Evolutionary conservation across 306 rosid genomes (phyloP).

Genomic region (Fragaria iinumae): DNA sequence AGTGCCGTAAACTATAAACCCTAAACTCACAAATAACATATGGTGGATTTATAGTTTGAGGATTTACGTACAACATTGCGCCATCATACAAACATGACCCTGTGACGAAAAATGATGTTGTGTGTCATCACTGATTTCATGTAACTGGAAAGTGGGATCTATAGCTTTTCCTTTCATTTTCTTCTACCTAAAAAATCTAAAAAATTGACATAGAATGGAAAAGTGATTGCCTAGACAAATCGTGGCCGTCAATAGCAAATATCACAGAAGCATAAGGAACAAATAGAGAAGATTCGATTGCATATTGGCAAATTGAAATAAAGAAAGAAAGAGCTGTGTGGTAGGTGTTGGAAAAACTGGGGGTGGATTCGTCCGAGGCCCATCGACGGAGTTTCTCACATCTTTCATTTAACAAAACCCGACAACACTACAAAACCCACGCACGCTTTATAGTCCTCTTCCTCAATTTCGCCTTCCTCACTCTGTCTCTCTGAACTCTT

Average conservation of each 20-base stretch:
- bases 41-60: too few species aligned
- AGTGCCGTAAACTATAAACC: too few species aligned
- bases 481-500: background rate
- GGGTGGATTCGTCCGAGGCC: conserved; percentile 24
- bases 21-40: too few species aligned
- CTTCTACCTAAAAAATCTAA: background rate
- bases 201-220: background rate
- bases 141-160: too few species aligned
- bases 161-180: background rate
- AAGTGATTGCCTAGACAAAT: background rate
- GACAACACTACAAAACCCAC: conserved; percentile 9
- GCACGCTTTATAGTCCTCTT: too few species aligned
- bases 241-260: conserved; percentile 9
- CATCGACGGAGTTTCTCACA: conserved; percentile 40
- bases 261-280: background rate
- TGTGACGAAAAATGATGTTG: too few species aligned
- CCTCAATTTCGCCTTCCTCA: background rate
- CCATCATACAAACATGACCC: background rate
- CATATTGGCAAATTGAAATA: background rate
- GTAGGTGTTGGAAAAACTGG: background rate
- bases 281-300: conserved; percentile 15
- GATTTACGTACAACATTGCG: too few species aligned
- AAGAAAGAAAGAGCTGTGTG: background rate
- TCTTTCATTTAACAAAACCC: background rate
- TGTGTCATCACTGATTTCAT: too few species aligned